Evolutionary conservation across 192 early-diverging fungal species (phyloP), one percentile per base, ranked within the genome.

Genomic region (Geranomyces michiganensis): DNA sequence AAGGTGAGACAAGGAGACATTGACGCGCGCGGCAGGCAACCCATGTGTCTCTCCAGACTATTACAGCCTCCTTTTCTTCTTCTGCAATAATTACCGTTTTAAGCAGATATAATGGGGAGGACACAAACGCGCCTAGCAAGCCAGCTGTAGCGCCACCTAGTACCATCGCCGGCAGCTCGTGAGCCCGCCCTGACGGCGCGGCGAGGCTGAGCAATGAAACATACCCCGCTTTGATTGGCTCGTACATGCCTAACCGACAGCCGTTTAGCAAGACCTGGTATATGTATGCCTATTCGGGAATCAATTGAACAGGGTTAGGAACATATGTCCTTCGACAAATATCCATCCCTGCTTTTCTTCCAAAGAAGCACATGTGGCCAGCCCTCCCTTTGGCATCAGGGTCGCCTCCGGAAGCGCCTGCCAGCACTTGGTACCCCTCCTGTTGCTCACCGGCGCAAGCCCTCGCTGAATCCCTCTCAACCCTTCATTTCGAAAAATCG

Each of bases 201-300:
- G 22, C 30, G 4, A 47, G n/a, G 46, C 77, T 65, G 29, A 73
- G 44, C 19, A 76, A 41, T 68, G 62, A 0, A 77, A 82, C 1
- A 78, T 78, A 27, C 0, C 78, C 74, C 26, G 81, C 82, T 65
- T 91, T 88, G 29, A 90, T 84, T 1, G 96, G 96, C 68, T 93
- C 94, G 74, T 96, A 98, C 46, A 95, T 73, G 5, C 96, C 95
- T 26, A 98, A 79, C 55, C 96, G 90, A 41, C 90, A 91, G 33
- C 96, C 96, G 70, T 98, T 98, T 75, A 98, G 85, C 73, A 93
- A 82, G 49, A 94, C 80, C 63, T 98, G 96, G 77, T 96, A 97
- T 61, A 87, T 78, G 79, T 97, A 97, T 1, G 94, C 95, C 70
- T 72, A 33, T n/a, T n/a, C n/a, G n/a, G n/a, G n/a, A n/a, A n/a